phyloP scores from a whole-genome alignment of 176 grass and related monocot genomes.

The Melocanna baccifera region DNA sequence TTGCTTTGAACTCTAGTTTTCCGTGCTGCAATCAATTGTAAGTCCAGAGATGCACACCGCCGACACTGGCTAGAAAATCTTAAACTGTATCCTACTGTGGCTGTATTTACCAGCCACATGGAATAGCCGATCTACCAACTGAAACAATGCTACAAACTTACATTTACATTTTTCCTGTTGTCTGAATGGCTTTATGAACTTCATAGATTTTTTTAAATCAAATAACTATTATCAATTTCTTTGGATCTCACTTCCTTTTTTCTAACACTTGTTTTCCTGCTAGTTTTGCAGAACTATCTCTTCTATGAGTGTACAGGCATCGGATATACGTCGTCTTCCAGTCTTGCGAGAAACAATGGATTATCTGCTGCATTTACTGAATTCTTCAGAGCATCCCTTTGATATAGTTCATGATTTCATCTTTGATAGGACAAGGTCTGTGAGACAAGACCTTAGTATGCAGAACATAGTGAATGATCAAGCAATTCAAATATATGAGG shows the following conservation, averaged over 20 bases:
- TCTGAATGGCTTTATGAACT: not conserved
- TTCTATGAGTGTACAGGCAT: slow-evolving; percentile 31
- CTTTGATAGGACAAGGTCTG: slow-evolving; percentile 88
- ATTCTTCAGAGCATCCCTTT: slow-evolving; percentile 56
- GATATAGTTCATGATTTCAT: slow-evolving; percentile 89
- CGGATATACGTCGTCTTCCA: slow-evolving; percentile 69
- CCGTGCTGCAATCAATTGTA: not conserved
- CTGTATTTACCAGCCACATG: not conserved
- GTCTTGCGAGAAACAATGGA: slow-evolving; percentile 68
- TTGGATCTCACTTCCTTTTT: slow-evolving; percentile 15
- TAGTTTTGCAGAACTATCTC: slow-evolving; percentile 99
- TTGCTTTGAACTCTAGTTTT: not conserved
- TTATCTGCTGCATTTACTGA: slow-evolving; percentile 66
- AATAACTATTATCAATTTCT: not conserved
- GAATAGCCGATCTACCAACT: not conserved
- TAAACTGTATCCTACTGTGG: not conserved
- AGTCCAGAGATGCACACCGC: not conserved
- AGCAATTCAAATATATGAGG: slow-evolving; percentile 79
- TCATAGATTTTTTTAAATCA: not conserved
- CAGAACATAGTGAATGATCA: slow-evolving; percentile 71
- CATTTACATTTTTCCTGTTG: not conserved
- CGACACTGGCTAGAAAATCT: not conserved
- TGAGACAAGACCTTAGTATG: slow-evolving; percentile 83
- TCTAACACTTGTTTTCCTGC: slow-evolving; percentile 40
- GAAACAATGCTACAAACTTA: not conserved